phyloP scores from a whole-genome alignment of 495 filamentous ascomycete genomes.

The Aspergillus biplanus region DNA sequence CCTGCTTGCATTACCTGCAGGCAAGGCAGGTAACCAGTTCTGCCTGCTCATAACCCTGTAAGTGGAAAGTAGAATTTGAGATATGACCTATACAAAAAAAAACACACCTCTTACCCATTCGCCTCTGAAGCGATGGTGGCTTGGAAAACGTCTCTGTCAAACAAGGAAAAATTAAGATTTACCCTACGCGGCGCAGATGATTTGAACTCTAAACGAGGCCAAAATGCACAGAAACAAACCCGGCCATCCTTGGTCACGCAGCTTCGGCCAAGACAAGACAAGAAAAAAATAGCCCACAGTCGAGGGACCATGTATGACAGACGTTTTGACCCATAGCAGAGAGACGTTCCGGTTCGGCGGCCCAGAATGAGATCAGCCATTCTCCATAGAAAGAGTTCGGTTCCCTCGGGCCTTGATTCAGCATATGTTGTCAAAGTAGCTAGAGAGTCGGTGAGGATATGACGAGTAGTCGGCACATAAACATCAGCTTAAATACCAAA shows the following conservation, averaged over 20 bases:
- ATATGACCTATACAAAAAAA: neutral
- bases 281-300: neutral
- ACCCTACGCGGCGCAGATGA: neutral
- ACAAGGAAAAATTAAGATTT: slow-evolving; percentile 4
- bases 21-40: neutral
- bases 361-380: slow-evolving; percentile 15
- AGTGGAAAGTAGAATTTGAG: neutral
- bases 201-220: slow-evolving; percentile 9
- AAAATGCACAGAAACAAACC: neutral
- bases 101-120: neutral
- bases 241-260: neutral
- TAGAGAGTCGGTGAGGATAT: slow-evolving; percentile 21
- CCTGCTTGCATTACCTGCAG: neutral
- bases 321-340: neutral
- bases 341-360: slow-evolving; percentile 3
- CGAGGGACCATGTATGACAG: neutral
- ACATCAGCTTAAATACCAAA: neutral
- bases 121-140: neutral
- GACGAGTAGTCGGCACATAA: slow-evolving; percentile 12
- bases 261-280: neutral
- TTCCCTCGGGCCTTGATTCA: neutral
- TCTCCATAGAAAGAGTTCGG: neutral
- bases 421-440: neutral
- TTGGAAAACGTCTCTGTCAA: neutral
- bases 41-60: neutral